Conservation (phyloP, 129 eudicot genomes). For the Tagetes erecta region DNA sequence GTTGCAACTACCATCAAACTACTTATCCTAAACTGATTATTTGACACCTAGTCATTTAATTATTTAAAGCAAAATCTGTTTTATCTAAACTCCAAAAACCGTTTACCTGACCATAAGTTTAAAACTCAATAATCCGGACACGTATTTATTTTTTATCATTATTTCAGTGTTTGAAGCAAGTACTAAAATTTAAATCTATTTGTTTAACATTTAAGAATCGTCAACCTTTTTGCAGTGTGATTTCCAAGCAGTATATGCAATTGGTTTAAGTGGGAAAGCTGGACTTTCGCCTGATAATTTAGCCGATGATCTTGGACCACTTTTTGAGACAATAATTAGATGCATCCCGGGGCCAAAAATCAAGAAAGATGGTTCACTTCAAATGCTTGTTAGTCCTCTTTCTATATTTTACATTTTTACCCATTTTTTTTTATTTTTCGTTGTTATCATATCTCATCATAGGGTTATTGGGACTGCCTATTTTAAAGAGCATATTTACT, state of each 20-base stretch:
- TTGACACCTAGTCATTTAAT: neutral
- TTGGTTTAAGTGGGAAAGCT: constrained; percentile 89
- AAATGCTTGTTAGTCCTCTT: constrained; percentile 85
- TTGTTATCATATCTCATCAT: neutral
- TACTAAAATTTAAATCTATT: neutral
- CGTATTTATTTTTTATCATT: neutral
- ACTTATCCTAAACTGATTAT: neutral
- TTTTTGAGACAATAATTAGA: constrained; percentile 80
- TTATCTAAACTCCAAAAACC: neutral
- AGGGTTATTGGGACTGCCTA: neutral
- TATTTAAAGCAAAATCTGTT: neutral
- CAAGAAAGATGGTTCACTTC: constrained; percentile 88
- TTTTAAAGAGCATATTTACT: neutral
- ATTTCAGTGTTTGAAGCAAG: neutral
- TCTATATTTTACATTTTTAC: no score
- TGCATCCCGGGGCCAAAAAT: constrained; percentile 96
- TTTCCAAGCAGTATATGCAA: constrained; percentile 96
- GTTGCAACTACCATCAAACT: constrained; percentile 1
- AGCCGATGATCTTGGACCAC: constrained; percentile 93
- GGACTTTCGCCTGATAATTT: constrained; percentile 89
- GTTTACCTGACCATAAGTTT: neutral
- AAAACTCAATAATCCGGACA: neutral
- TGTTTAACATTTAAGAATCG: neutral
- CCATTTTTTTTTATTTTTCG: no score
- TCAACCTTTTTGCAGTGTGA: constrained; percentile 65